phyloP scores from a whole-genome alignment of 495 filamentous ascomycete species.

The Aspergillus wentii region DNA sequence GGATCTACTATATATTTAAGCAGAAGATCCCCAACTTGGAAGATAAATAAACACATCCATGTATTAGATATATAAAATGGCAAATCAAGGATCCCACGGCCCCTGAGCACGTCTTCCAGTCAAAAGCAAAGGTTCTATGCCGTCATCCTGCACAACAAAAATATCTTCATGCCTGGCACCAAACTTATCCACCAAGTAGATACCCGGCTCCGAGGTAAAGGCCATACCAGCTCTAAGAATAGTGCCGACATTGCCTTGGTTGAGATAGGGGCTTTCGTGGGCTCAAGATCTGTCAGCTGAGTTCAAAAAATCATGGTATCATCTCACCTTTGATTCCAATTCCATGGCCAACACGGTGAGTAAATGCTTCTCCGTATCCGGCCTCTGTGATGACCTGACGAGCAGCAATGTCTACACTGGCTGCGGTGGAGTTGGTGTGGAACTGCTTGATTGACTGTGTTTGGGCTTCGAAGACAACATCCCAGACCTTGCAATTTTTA shows the following conservation, averaged over 20 bases:
- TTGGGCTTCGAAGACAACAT: slow-evolving; percentile 48
- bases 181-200: slow-evolving; percentile 49
- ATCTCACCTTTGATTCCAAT: slow-evolving; percentile 48
- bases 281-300: slow-evolving; percentile 18
- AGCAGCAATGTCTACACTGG: slow-evolving; percentile 49
- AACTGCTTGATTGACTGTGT: slow-evolving; percentile 37
- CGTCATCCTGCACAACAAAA: slow-evolving; percentile 40
- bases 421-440: slow-evolving; percentile 39
- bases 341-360: slow-evolving; percentile 53
- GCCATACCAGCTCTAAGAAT: slow-evolving; percentile 45
- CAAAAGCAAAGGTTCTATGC: slow-evolving; percentile 39
- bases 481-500: slow-evolving; percentile 31
- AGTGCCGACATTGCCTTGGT: slow-evolving; percentile 43
- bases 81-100: slow-evolving; percentile 47
- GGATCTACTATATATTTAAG: no score
- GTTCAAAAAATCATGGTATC: background rate
- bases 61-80: no score
- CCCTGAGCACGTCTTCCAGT: slow-evolving; percentile 38
- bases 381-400: slow-evolving; percentile 43
- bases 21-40: no score
- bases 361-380: slow-evolving; percentile 47
- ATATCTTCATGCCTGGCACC: slow-evolving; percentile 53
- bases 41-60: no score
- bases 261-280: slow-evolving; percentile 52
- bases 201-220: slow-evolving; percentile 52